A percentile compares a stretch with the other conserved stretches of the same genome.
Conservation (phyloP, 129 eudicot species). For the Flaveria ramosissima region DNA sequence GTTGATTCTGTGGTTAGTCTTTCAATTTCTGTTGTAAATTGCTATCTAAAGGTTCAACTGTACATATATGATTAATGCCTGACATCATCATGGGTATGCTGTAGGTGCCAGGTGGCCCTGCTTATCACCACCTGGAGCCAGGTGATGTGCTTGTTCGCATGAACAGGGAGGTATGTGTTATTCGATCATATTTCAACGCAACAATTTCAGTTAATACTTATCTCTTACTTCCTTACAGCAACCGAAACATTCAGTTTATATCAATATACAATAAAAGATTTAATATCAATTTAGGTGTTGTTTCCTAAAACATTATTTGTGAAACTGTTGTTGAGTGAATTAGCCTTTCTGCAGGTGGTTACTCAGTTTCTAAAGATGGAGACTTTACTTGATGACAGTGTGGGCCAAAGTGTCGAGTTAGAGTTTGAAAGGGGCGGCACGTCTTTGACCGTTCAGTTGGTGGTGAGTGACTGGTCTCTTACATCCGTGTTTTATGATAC, state of each 20-base stretch:
- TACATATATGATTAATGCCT: conserved; percentile 16
- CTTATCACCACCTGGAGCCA: conserved; percentile 73
- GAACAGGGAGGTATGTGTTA: conserved; percentile 72
- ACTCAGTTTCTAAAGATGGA: conserved; percentile 92
- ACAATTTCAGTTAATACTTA: neutral
- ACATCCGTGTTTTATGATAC: conserved; percentile 4
- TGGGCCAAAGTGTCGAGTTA: conserved; percentile 63
- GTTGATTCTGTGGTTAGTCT: conserved; percentile 91
- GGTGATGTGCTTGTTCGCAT: conserved; percentile 92
- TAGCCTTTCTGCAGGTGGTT: conserved; percentile 58
- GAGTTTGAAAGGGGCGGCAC: conserved; percentile 93
- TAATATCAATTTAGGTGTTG: neutral
- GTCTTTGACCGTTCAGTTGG: conserved; percentile 63
- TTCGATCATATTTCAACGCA: conserved; percentile 2
- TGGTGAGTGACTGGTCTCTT: conserved; percentile 21
- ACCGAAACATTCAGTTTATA: conserved; percentile 6
- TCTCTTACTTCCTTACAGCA: neutral
- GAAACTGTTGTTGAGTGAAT: neutral
- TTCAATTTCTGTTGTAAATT: conserved; percentile 19
- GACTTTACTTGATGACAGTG: conserved; percentile 81
- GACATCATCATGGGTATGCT: conserved; percentile 27
- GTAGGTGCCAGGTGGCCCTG: conserved; percentile 99
- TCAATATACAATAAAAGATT: neutral
- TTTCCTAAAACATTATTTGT: conserved; percentile 20
- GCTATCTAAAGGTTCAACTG: neutral